Percentiles rank a stretch among this genome's conserved stretches.
Evolutionary conservation across 2,329 filamentous ascomycete genomes (phyloP).

Genomic region (Diaporthe humulicola): DNA sequence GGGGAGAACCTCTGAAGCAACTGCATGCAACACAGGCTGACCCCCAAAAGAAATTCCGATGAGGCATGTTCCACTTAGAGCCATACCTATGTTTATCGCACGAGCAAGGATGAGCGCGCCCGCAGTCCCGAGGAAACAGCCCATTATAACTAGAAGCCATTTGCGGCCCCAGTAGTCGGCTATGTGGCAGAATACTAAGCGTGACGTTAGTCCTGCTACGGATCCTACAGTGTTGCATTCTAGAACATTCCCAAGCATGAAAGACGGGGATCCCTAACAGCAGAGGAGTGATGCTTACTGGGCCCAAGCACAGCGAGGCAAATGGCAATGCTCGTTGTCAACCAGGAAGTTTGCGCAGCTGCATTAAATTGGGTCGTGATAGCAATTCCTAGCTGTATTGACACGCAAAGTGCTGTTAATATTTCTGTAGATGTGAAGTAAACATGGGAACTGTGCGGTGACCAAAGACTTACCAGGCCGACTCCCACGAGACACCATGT

Average conservation of each 20-base stretch:
- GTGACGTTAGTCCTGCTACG: too few relatives aligned
- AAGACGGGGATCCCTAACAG: too few relatives aligned
- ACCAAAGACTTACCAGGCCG: background rate
- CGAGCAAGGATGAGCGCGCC: slow-evolving; percentile 12
- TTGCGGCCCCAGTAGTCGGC: slow-evolving; percentile 18
- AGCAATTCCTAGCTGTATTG: background rate
- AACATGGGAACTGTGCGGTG: background rate
- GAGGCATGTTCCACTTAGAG: slow-evolving; percentile 15
- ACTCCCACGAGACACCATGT: slow-evolving; percentile 15
- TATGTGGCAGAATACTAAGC: background rate
- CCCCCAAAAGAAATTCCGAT: slow-evolving; percentile 3
- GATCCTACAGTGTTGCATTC: too few relatives aligned
- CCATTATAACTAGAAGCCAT: background rate
- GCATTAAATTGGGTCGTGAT: slow-evolving; percentile 5
- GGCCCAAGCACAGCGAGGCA: slow-evolving; percentile 13
- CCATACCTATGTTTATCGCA: slow-evolving; percentile 14
- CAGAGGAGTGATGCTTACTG: too few relatives aligned
- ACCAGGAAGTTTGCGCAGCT: background rate
- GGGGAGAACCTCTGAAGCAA: slow-evolving; percentile 5
- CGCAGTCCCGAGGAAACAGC: background rate
- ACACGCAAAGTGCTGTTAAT: background rate
- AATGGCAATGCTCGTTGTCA: slow-evolving; percentile 12
- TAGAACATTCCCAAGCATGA: too few relatives aligned
- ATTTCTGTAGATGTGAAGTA: background rate
- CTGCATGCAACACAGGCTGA: slow-evolving; percentile 8